Evolutionary conservation across 176 grass and related monocot genomes (phyloP).

Genomic region (Aegilops longissima): DNA sequence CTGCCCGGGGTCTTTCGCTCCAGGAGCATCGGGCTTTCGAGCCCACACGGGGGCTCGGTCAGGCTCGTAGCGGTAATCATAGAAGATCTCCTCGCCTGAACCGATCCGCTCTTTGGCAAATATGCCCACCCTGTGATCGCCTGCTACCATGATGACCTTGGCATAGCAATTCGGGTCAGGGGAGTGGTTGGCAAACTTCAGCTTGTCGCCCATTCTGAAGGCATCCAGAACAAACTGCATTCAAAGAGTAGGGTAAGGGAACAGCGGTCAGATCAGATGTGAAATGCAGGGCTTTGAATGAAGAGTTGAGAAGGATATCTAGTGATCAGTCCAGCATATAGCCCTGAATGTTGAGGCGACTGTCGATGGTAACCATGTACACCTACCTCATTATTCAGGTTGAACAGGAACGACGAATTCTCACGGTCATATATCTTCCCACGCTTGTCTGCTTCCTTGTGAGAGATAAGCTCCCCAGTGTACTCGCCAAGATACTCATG

Average conservation of each 20-base stretch:
- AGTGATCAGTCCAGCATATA: not conserved
- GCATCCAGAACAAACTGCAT: constrained; percentile 95
- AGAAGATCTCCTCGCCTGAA: constrained; percentile 83
- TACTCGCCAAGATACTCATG: constrained; percentile 98
- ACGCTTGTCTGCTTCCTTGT: constrained; percentile 92
- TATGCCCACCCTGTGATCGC: constrained; percentile 95
- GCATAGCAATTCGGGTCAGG: constrained; percentile 96
- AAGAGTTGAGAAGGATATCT: not conserved
- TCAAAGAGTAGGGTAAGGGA: constrained; percentile 14
- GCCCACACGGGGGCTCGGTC: constrained; percentile 92
- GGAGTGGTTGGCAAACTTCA: constrained; percentile 97
- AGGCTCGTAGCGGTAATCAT: constrained; percentile 86
- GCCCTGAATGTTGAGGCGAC: not conserved
- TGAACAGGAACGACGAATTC: constrained; percentile 96
- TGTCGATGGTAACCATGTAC: not conserved
- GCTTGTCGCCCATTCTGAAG: constrained; percentile 93
- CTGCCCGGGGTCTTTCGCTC: constrained; percentile 63
- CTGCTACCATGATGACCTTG: constrained; percentile 94
- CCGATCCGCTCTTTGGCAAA: constrained; percentile 90
- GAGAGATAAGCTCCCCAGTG: constrained; percentile 95
- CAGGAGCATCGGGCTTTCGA: constrained; percentile 64
- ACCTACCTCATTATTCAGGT: constrained; percentile 89
- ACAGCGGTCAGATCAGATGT: not conserved
- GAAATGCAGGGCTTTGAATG: not conserved
- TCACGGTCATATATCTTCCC: constrained; percentile 98